Evolutionary conservation across 2,329 filamentous ascomycete genomes (phyloP), one percentile per base, ranked within the genome.

Genomic region (Xylariomycetidae sp.): DNA sequence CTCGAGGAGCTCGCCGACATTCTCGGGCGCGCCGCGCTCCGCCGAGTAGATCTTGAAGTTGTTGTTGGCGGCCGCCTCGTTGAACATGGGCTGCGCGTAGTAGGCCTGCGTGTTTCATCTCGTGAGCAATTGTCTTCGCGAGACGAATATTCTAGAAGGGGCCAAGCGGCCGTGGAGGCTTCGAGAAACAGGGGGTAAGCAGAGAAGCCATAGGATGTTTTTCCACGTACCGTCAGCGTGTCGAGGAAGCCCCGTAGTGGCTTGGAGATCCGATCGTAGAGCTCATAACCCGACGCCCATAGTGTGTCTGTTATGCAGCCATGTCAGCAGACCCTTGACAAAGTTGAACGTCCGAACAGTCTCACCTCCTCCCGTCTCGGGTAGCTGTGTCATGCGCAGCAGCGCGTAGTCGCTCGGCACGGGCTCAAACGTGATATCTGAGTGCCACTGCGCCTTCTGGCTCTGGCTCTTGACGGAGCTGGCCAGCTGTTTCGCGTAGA

Each of bases 391-490:
- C 6, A 73, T 46, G 4, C 69, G 57, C 4, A 77, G 52, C 3
- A 68, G 61, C 3, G 74, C 66, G 46, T 77, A 80, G 45, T 80
- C 74, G 5, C 64, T 64, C 0, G 75, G 74, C 6, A 70, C 53
- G 0, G 66, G 66, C 51, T 80, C 74, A 37, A 77, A 79, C 3
- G 67, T 66, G 39, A 78, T 77, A 39, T 77, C 73, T 1, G 64
- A 67, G 48, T 74, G 70, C 70, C 68, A 72, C 30, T 68, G 58
- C 5, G 59, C 56, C n/a, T n/a, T n/a, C 14, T 61, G 59, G 32
- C 57, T 66, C 38, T 76, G 72, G 44, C 62, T 64, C 59, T 54
- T 12, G 64, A 56, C 20, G n/a, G n/a, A n/a, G n/a, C n/a, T n/a
- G 20, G 20, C 20, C n/a, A n/a, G n/a, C n/a, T n/a, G n/a, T n/a